Percentiles rank a stretch among this genome's conserved stretches.
phyloP scores from a whole-genome alignment of 2,329 filamentous ascomycete genomes.

The Aureobasidium sp. region DNA sequence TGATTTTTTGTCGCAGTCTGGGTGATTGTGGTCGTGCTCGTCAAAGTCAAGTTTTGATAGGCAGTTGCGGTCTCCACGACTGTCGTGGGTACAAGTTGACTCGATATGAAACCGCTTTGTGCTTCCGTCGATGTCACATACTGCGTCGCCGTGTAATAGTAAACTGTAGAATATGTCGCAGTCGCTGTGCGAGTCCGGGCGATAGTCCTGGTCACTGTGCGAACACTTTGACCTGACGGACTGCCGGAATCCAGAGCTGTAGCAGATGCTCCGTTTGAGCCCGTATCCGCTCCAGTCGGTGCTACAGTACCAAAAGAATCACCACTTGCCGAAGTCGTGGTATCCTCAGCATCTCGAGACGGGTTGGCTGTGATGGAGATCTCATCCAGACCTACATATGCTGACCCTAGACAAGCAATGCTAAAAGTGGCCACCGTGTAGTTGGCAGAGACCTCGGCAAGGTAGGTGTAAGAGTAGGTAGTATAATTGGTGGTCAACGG shows the following conservation, averaged over 20 bases:
- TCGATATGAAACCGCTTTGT: not conserved
- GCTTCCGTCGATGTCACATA: not conserved
- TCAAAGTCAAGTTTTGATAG: not conserved
- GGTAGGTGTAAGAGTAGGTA: not conserved
- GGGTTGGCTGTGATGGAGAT: not conserved
- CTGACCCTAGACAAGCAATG: not conserved
- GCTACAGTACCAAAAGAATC: not conserved
- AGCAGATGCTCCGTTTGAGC: not conserved
- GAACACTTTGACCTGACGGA: not conserved
- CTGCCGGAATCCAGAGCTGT: too few species aligned
- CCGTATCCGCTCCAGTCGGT: not conserved
- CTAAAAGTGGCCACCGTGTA: not conserved
- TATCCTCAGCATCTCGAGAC: not conserved
- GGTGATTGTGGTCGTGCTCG: not conserved
- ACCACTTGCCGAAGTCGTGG: not conserved
- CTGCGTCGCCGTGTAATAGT: not conserved
- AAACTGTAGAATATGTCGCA: not conserved
- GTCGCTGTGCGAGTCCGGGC: not conserved
- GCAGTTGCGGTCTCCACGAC: not conserved
- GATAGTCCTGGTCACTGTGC: not conserved
- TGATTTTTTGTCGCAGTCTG: not conserved
- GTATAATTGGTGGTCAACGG: not conserved
- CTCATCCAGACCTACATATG: not conserved
- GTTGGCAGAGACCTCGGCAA: not conserved
- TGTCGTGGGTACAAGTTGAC: not conserved